A percentile compares a stretch with the other conserved stretches of the same genome.
phyloP scores from a whole-genome alignment of 352 stramenopile species.

The Phytophthora sp. region DNA sequence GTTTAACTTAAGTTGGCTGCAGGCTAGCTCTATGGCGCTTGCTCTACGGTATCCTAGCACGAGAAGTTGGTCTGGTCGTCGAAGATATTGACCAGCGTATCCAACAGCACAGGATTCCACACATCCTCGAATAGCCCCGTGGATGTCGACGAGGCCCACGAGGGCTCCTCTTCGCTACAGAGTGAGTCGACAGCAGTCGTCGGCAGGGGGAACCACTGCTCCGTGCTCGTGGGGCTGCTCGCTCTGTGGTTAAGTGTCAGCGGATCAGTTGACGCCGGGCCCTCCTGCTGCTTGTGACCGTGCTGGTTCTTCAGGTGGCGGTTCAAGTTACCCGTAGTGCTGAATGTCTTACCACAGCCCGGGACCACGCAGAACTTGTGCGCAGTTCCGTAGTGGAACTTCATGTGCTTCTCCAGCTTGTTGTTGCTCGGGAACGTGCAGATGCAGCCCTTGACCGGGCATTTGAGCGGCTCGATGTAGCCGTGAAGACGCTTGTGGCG shows the following conservation, averaged over 20 bases:
- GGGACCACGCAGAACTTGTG: conserved; percentile 37
- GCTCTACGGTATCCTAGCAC: conserved; percentile 10
- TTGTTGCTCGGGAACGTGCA: conserved; percentile 30
- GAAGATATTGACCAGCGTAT: conserved; percentile 36
- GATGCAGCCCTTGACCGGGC: conserved; percentile 19
- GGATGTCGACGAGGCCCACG: conserved; percentile 4
- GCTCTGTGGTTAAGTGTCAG: conserved; percentile 3
- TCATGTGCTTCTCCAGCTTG: conserved; percentile 45
- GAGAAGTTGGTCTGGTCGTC: conserved; percentile 30
- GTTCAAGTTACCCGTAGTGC: conserved; percentile 49
- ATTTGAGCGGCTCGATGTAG: conserved; percentile 34
- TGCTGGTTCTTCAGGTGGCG: conserved; percentile 51
- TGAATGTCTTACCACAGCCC: conserved; percentile 48
- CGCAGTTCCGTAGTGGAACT: conserved; percentile 34
- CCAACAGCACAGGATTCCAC: conserved; percentile 31
- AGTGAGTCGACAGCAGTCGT: conserved; percentile 2
- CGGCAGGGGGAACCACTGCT: conserved; percentile 30
- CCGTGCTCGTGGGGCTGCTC: conserved; percentile 31
- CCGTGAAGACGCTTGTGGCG: conserved; percentile 47
- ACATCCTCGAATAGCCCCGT: conserved; percentile 30
- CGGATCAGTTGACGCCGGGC: background rate
- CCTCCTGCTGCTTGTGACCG: conserved; percentile 16
- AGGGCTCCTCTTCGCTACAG: conserved; percentile 15
- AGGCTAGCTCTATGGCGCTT: background rate
- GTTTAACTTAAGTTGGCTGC: conserved; percentile 9